Evolutionary conservation across 2,329 filamentous ascomycete species (phyloP).

Genomic region (Emmonsia crescens): DNA sequence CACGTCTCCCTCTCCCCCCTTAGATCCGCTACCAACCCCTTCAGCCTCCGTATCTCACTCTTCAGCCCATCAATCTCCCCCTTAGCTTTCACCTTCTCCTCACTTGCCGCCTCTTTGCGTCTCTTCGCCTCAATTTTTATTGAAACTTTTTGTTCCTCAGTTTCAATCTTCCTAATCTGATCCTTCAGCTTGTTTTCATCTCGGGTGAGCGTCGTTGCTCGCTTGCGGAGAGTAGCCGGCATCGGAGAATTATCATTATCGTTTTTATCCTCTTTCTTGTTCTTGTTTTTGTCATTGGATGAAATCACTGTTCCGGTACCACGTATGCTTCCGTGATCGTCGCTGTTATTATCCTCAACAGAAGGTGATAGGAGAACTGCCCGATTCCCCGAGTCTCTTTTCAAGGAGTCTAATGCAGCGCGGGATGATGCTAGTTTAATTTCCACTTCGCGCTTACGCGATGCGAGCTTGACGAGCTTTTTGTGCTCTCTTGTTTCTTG

Average conservation of each 20-base stretch:
- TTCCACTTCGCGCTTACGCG: no score
- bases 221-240: constrained; percentile 17
- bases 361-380: no score
- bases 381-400: no score
- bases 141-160: constrained; percentile 30
- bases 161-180: constrained; percentile 33
- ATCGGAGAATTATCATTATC: constrained; percentile 19
- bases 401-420: no score
- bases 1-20: constrained; percentile 42
- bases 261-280: constrained; percentile 6
- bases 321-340: no score
- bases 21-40: constrained; percentile 39
- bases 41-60: constrained; percentile 36
- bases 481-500: no score
- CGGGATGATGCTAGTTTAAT: no score
- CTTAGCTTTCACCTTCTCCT: constrained; percentile 33
- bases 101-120: constrained; percentile 31
- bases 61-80: constrained; percentile 38
- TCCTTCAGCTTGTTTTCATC: constrained; percentile 28
- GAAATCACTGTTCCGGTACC: no score
- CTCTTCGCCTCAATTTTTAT: constrained; percentile 30
- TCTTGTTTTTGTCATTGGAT: not conserved
- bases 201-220: constrained; percentile 20
- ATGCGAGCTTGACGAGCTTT: no score
- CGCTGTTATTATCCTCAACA: no score